Conservation (phyloP, 2,329 filamentous ascomycete species). For the Dendrostoma leiphaemia region DNA sequence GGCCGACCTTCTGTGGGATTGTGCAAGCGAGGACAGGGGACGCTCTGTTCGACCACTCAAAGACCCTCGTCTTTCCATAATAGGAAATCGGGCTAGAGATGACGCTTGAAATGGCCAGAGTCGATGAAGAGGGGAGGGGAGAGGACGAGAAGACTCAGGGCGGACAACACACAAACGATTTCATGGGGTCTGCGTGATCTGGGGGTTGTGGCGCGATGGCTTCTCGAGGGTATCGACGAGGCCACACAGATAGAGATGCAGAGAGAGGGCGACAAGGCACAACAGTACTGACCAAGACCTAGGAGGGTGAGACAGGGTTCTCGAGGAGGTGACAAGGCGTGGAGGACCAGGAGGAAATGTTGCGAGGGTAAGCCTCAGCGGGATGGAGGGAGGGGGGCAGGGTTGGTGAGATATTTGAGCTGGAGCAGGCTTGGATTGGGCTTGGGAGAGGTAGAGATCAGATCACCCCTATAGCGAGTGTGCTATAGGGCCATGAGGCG, state of each 20-base stretch:
- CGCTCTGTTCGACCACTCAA: slow-evolving; percentile 15
- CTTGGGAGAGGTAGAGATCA: slow-evolving; percentile 14
- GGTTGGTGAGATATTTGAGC: slow-evolving; percentile 21
- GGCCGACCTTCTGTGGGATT: slow-evolving; percentile 16
- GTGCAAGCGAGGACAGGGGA: slow-evolving; percentile 20
- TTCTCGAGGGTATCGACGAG: background rate
- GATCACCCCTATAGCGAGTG: slow-evolving; percentile 17
- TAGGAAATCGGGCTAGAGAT: slow-evolving; percentile 14
- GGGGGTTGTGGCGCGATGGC: background rate
- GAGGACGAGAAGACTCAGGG: background rate
- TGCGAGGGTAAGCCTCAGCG: slow-evolving; percentile 14
- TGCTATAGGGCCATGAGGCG: slow-evolving; percentile 19
- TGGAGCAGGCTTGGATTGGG: slow-evolving; percentile 14
- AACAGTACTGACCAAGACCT: slow-evolving; percentile 16
- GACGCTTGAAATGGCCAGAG: background rate
- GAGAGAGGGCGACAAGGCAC: slow-evolving; percentile 4
- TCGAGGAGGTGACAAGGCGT: slow-evolving; percentile 2
- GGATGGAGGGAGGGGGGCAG: slow-evolving; percentile 16
- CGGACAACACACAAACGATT: background rate
- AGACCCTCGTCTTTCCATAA: slow-evolving; percentile 8
- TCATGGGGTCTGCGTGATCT: background rate
- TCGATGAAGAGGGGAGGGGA: background rate
- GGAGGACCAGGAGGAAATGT: slow-evolving; percentile 13
- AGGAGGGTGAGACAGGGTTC: slow-evolving; percentile 5
- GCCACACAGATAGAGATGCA: background rate